Base-by-base conservation (phyloP, 108 stramenopile species). In the Epithemia pelagica region DNA sequence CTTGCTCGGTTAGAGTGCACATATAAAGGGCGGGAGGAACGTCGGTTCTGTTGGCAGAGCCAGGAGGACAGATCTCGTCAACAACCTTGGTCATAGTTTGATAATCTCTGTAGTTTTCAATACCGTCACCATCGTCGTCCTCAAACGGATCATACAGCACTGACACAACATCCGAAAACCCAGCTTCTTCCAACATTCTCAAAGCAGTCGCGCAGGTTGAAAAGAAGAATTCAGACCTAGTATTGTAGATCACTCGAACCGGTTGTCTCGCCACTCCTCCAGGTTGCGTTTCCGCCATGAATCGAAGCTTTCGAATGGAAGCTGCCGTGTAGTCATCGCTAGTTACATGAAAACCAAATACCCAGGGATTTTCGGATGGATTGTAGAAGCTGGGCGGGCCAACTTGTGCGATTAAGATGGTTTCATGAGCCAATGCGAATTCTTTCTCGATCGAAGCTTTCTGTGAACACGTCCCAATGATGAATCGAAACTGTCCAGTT, bases 291-390 rank as follows among this genome's bases (percentile, higher is more conserved):
- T 58, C 32, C 27, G 64, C 64, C 32, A 54, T 68, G 65, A 84
- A 79, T 5, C 46, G 27, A 28, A 86, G 52, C 1, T 64, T 32
- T 55, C 66, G 76, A 10, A 79, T 37, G 1, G 76, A 59, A 7
- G 76, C 64, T 0, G 64, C 25, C 15, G 82, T 46, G 54, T 86
- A 86, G 2, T 52, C 52, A 52, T 86, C 76, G 28, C 71, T 76
- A 33, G 72, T 66, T 21, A 86, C 62, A 71, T 82, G 82, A 56
- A 82, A 75, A 0, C 84, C 84, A 65, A 86, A 86, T 0, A 86
- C 73, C 31, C 77, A 81, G 1, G 74, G 74, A 52, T 82, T 82
- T 19, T 32, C 29, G 18, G 20, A 32, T n/a, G n/a, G n/a, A 7
- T 52, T 61, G 37, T 82, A 86, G 68, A 69, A 86, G 0, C 69